Conservation (phyloP, 2,329 filamentous ascomycete species). For the Arthroderma sp. region DNA sequence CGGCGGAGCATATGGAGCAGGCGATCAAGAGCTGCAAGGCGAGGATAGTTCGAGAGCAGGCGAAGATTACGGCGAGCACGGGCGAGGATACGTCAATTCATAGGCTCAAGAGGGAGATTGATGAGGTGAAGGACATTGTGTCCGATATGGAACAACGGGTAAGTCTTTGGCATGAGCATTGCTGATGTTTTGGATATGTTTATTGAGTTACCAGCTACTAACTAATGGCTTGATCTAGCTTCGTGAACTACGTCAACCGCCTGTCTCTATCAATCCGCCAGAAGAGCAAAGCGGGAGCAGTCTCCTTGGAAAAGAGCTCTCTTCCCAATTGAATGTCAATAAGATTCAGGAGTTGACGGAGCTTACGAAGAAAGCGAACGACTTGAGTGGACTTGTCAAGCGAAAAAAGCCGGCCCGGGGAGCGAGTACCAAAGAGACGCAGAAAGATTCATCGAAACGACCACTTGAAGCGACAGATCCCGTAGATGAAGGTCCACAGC, state of each 20-base stretch:
- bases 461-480: neutral
- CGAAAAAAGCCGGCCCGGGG: constrained; percentile 23
- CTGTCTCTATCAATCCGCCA: constrained; percentile 33
- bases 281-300: constrained; percentile 23
- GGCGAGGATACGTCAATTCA: constrained; percentile 26
- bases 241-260: constrained; percentile 43
- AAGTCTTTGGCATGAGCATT: constrained; percentile 14
- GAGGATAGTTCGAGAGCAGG: constrained; percentile 42
- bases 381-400: constrained; percentile 45
- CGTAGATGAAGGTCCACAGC: neutral
- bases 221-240: constrained; percentile 26
- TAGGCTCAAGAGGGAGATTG: constrained; percentile 35
- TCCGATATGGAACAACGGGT: constrained; percentile 48
- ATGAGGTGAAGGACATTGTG: constrained; percentile 48
- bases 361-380: constrained; percentile 43
- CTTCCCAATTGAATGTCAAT: constrained; percentile 43
- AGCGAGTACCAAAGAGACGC: neutral
- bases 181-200: neutral
- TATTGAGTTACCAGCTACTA: constrained; percentile 5
- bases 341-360: constrained; percentile 37
- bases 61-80: constrained; percentile 24
- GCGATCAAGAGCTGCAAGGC: constrained; percentile 46
- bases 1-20: constrained; percentile 45
- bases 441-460: neutral
- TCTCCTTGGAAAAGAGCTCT: constrained; percentile 42